Base-by-base conservation (phyloP, 2,329 filamentous ascomycete species). In the Hypoxylon sp. region DNA sequence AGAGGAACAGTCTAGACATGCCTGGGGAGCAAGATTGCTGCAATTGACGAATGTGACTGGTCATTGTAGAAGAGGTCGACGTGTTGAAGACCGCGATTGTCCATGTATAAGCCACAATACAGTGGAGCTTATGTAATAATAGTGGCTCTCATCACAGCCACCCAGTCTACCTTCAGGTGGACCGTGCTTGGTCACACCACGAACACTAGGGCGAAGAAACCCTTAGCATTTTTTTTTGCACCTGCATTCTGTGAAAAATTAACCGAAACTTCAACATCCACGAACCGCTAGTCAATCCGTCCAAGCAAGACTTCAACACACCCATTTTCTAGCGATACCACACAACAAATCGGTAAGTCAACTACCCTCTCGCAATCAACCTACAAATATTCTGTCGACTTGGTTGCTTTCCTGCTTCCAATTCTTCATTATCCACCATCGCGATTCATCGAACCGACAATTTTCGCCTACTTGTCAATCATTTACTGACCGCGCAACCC, bases 261-360 rank as follows among this genome's bases (percentile, higher is more conserved):
- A 76, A 74, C 74, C 75, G 74, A 74, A 69, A 74, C 70, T 74
- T 76, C 70, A 60, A 69, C 65, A 74, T 74, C 73, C 69, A 74
- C 71, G 57, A 74, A 67, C 53, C 69, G 58, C 60, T 65, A 62
- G 58, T 71, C 72, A 67, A 73, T 74, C 72, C 66, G 74, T 73
- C 58, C 70, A 69, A 72, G 67, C 70, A 71, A 74, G 61, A 74
- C 72, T 69, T 72, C 73, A 73, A 74, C 70, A 71, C 74, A 72
- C 75, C 76, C 74, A 75, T 75, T 53, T 73, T 73, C 58, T 48
- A 74, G 76, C 77, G 77, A 76, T 78, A 77, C 68, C 73, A 78
- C 69, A 74, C 61, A 57, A 71, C 63, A 73, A 78, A 75, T 79
- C 77, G 77, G 77, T 79, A 78, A 71, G 77, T 78, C 58, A 59